These are phyloP conservation scores for Cucurbita moschata DNA, from an alignment of 306 rosid genomes.

Conservation along the genomic window DNA sequence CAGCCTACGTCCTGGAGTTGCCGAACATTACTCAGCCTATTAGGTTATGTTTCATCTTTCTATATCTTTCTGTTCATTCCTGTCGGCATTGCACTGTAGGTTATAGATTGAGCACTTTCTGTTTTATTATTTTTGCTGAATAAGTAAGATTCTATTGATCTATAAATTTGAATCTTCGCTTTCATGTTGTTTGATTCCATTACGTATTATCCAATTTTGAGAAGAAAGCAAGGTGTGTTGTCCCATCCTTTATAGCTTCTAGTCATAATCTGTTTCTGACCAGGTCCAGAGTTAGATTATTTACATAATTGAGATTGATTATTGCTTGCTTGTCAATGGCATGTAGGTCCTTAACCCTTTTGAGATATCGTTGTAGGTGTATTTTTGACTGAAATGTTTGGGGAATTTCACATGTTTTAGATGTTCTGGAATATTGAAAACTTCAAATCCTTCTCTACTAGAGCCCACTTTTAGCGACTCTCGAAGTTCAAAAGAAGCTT, in stretches of 20 bases:
- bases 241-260: neutral
- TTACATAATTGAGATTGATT: neutral
- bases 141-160: constrained; percentile 11
- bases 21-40: constrained; percentile 62
- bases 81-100: constrained; percentile 7
- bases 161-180: neutral
- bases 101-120: constrained; percentile 6
- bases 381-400: neutral
- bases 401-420: neutral
- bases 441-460: neutral
- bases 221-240: constrained; percentile 15
- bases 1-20: constrained; percentile 55
- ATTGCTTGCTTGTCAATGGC: neutral
- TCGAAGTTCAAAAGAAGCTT: neutral
- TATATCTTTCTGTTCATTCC: neutral
- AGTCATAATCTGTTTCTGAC: no score
- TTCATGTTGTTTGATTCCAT: neutral
- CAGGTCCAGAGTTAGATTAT: neutral
- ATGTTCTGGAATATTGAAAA: neutral
- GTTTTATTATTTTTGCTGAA: constrained; percentile 6
- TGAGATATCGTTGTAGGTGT: neutral
- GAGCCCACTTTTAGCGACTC: neutral
- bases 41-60: constrained; percentile 18
- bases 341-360: neutral
- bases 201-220: neutral